Evolutionary conservation across 169 alveolate genomes (phyloP).

Genomic region (Besnoitia besnoiti): DNA sequence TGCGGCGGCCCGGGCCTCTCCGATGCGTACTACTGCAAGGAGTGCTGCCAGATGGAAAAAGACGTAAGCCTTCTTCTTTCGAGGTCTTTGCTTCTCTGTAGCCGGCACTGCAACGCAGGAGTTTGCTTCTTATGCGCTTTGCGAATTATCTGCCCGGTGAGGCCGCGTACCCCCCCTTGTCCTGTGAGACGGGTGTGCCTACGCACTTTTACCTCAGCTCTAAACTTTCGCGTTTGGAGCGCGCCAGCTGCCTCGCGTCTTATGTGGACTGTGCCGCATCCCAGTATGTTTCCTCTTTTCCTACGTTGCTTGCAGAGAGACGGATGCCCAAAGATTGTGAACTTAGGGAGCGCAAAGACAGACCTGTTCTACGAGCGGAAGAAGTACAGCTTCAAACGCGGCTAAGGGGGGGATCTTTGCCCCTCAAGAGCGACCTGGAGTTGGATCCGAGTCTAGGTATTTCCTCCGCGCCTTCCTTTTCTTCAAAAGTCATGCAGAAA

Average conservation of each 20-base stretch:
- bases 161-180: not conserved
- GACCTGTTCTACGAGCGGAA: conserved; percentile 97
- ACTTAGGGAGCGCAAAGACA: conserved; percentile 97
- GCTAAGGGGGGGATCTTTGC: no score
- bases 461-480: not conserved
- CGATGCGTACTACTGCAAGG: conserved; percentile 98
- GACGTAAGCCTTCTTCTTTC: conserved; percentile 81
- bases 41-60: conserved; percentile 97
- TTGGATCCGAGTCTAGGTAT: not conserved
- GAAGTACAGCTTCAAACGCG: conserved; percentile 86
- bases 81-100: not conserved
- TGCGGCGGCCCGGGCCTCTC: conserved; percentile 99
- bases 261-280: no score
- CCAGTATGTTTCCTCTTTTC: not conserved
- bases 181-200: not conserved
- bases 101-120: not conserved
- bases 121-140: not conserved
- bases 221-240: not conserved
- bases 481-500: no score
- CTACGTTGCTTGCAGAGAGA: conserved; percentile 87
- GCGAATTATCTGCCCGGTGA: not conserved
- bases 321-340: conserved; percentile 99
- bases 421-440: no score
- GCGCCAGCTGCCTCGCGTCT: no score
- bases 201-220: not conserved